Base-by-base conservation (phyloP, 768 basidiomycete genomes). In the Boletus vermiculosoides region DNA sequence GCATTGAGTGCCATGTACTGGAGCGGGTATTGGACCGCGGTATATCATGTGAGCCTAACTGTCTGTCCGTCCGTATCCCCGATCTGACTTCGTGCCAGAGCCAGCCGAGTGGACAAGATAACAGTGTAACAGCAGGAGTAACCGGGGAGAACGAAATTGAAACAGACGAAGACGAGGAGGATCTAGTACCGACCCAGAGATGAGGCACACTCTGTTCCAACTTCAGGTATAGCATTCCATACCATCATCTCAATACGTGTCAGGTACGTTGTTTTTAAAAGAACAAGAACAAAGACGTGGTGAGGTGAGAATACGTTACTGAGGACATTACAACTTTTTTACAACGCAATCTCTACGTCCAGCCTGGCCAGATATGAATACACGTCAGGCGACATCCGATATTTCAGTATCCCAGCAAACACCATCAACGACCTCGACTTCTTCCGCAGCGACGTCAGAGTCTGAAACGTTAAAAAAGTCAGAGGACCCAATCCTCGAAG, bases 371-470 rank as follows among this genome's bases (percentile, higher is more conserved):
- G 77, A 71, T 94, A 92, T 33, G 88, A 88, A 74, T 95, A 94
- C 57, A 94, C 87, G 68, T 96, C 92, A 22, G 89, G 85, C 33
- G 89, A 89, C 85, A 97, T 87, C 57, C 93, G 83, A 71, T 94
- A 95, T 64, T 91, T 88, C 54, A 95, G 76, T 59, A 92, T 87
- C 25, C 90, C 89, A 31, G 90, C 92, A 73, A 93, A 97, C 55
- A 92, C 82, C 82, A 94, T 92, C 55, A 96, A 68, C 7, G 90
- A 87, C 54, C 93, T 78, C 54, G 92, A 90, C 72, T 93, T 94
- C 68, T 83, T 89, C 58, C 90, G 78, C 28, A 94, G 73, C 18
- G 82, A 75, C 0, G 78, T 75, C 60, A 94, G 75, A 0, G 86
- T 86, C 91, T 68, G 39, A 39, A 46, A 40, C 8, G 20, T n/a